Base-by-base conservation (phyloP, 257 asterid species). In the Leptodermis oblonga region DNA sequence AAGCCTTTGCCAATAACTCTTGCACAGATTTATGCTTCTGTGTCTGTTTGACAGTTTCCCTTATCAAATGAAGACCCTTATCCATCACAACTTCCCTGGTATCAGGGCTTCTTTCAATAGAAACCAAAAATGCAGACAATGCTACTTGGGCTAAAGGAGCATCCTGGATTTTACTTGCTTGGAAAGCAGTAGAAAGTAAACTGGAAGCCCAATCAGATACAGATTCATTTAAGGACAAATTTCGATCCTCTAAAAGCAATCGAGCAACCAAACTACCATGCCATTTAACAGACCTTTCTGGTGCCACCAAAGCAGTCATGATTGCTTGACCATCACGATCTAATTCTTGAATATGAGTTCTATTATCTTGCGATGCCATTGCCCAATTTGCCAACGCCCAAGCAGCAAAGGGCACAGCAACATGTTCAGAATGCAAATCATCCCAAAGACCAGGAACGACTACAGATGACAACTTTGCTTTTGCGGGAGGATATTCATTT, bases 341-440 rank as follows among this genome's bases (percentile, higher is more conserved):
- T 79, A 94, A 85, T 73, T 94, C 99, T 79, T 85, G 96, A 75
- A 94, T 94, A 80, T 87, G 97, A 69, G 83, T 78, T 67, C 99
- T 85, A 82, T 94, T 94, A 64, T 74, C 79, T 81, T 87, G 96
- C 53, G 99, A 91, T 74, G 96, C 96, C 95, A 85, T 89, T 63
- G 99, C 99, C 99, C 99, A 94, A 76, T 87, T 94, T 39, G 97
- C 97, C 71, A 94, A 86, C 46, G 99, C 99, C 99, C 99, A 94
- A 36, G 99, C 94, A 80, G 99, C 97, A 79, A 94, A 94, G 12
- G 97, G 99, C 66, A 94, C 96, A 4, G 97, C 97, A 31, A 94
- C 96, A 70, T 91, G 97, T 74, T 91, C 93, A 68, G 87, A 94
- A 74, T 94, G 88, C 82, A 94, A 85, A 86, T 94, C 99, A 86